Evolutionary conservation across 2,329 filamentous ascomycete species (phyloP).

Genomic region (Fusarium virguliforme): DNA sequence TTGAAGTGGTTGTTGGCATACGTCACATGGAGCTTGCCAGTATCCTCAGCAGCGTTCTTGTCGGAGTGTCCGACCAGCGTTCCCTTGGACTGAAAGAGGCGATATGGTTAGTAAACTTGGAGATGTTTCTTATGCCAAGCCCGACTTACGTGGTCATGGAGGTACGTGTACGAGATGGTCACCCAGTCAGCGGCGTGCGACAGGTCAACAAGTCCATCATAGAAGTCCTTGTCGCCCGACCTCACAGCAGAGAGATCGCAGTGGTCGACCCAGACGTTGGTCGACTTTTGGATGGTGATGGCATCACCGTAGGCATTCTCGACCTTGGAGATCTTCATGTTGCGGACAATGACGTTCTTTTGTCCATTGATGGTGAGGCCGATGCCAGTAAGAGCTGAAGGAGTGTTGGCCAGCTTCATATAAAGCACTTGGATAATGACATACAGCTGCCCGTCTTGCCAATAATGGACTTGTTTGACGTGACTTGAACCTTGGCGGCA

Average conservation of each 20-base stretch:
- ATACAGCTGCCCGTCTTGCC: slow-evolving; percentile 45
- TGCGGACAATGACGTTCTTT: slow-evolving; percentile 71
- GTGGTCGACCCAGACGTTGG: slow-evolving; percentile 67
- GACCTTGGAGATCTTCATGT: slow-evolving; percentile 68
- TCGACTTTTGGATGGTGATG: slow-evolving; percentile 64
- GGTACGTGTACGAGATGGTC: slow-evolving; percentile 61
- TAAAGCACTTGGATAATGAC: neutral
- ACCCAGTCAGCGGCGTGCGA: slow-evolving; percentile 62
- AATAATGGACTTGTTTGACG: slow-evolving; percentile 47
- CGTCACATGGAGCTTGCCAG: slow-evolving; percentile 71
- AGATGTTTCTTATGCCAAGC: no score
- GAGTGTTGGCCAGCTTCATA: neutral
- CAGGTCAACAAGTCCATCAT: slow-evolving; percentile 63
- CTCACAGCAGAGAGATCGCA: slow-evolving; percentile 59
- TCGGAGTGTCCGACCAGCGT: slow-evolving; percentile 75
- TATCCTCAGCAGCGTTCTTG: slow-evolving; percentile 71
- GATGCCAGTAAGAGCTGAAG: slow-evolving; percentile 40
- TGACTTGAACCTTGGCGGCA: slow-evolving; percentile 45
- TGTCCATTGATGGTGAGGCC: slow-evolving; percentile 41
- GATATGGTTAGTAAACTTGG: neutral
- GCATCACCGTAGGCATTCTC: slow-evolving; percentile 65
- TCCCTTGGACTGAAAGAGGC: slow-evolving; percentile 62
- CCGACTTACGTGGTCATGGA: slow-evolving; percentile 59
- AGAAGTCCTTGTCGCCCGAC: slow-evolving; percentile 60
- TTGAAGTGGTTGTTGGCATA: slow-evolving; percentile 74